Conservation (phyloP, 1,284 basidiomycete species). For the Malassezia globosa region DNA sequence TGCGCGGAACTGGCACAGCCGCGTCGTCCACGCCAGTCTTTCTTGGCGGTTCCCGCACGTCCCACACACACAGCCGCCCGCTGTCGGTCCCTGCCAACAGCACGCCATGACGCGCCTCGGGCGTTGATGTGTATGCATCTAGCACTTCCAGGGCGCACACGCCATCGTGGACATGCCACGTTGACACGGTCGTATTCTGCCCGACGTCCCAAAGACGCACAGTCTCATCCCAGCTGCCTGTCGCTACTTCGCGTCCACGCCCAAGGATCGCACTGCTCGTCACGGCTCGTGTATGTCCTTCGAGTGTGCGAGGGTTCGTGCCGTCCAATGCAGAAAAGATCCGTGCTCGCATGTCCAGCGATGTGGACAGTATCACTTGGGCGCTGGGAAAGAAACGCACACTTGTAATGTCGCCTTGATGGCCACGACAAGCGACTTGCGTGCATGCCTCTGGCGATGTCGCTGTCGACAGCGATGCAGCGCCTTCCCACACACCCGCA, state of each 20-base stretch:
- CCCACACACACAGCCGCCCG: background rate
- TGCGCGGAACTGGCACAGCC: conserved; percentile 15
- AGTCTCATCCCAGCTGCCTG: conserved; percentile 57
- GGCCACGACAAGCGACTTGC: conserved; percentile 17
- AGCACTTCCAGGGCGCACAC: conserved; percentile 5
- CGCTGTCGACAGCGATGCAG: background rate
- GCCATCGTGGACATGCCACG: conserved; percentile 45
- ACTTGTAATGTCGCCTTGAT: conserved; percentile 31
- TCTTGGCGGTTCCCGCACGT: background rate
- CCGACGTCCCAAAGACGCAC: conserved; percentile 65
- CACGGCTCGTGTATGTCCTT: conserved; percentile 58
- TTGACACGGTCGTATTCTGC: conserved; percentile 52
- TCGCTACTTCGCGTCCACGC: conserved; percentile 57
- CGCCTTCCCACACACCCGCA: conserved; percentile 2
- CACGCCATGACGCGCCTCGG: background rate
- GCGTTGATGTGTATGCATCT: background rate
- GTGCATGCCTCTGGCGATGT: no score
- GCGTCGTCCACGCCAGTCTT: no score
- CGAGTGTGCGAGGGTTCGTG: conserved; percentile 55
- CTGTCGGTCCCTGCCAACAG: background rate
- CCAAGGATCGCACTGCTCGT: conserved; percentile 56
- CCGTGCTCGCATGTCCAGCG: conserved; percentile 56
- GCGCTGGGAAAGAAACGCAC: conserved; percentile 38
- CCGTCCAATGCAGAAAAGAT: conserved; percentile 54
- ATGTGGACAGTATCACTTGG: conserved; percentile 54